These are phyloP conservation scores for Rhipidocladum racemiflorum DNA, from an alignment of 176 grass and related monocot genomes.

Conservation along the genomic window DNA sequence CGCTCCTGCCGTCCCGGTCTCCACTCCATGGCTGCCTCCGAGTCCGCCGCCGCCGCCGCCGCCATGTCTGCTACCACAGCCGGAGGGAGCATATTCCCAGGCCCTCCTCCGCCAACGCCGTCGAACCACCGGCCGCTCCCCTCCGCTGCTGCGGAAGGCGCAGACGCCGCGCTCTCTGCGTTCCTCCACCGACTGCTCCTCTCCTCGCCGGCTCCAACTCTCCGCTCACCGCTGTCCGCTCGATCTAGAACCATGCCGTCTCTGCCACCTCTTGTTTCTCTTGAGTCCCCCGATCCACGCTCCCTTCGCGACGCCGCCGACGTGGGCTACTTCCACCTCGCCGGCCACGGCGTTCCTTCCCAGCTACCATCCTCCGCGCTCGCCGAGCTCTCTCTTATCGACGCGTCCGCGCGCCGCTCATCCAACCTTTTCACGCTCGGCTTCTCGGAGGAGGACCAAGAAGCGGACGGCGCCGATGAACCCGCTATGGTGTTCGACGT, in stretches of 20 bases:
- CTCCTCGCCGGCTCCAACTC: constrained; percentile 9
- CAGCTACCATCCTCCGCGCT: constrained; percentile 48
- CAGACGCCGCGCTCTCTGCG: constrained; percentile 49
- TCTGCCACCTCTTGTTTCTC: constrained; percentile 39
- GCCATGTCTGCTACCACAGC: neutral
- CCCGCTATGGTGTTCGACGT: constrained; percentile 43
- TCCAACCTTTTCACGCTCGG: constrained; percentile 34
- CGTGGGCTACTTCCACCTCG: constrained; percentile 76
- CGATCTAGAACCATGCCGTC: neutral
- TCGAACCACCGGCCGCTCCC: constrained; percentile 39
- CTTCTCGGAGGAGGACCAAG: constrained; percentile 36
- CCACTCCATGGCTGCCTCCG: constrained; percentile 44
- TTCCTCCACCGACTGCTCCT: constrained; percentile 54
- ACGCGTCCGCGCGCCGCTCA: neutral
- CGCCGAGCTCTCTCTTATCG: constrained; percentile 24
- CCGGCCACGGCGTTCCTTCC: constrained; percentile 44
- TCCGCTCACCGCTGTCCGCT: neutral
- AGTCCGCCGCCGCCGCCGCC: constrained; percentile 12
- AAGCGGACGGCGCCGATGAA: constrained; percentile 15
- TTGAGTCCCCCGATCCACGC: constrained; percentile 11
- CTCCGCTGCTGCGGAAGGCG: constrained; percentile 3
- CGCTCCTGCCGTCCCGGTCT: constrained; percentile 1
- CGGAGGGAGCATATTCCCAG: constrained; percentile 21
- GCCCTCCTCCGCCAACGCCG: constrained; percentile 60
- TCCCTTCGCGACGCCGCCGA: constrained; percentile 41